Conservation (phyloP, 176 grass and related monocot genomes). For the Oryza longistaminata region DNA sequence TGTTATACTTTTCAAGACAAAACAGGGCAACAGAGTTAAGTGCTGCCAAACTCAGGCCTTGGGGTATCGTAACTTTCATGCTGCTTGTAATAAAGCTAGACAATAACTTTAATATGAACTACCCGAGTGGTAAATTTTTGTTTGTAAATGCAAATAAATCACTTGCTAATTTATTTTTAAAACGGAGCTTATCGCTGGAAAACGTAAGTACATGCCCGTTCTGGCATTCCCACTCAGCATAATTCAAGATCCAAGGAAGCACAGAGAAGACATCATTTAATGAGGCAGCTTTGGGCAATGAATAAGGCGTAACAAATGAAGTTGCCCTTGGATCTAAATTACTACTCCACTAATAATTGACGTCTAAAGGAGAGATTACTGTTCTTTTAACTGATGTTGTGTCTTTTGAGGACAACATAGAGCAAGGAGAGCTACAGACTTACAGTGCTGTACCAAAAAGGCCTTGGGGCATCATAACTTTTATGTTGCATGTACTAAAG, state of each 20-base stretch:
- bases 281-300: slow-evolving; percentile 16
- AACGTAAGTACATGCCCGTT: neutral
- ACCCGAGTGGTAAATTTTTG: neutral
- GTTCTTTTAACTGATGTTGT: neutral
- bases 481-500: neutral
- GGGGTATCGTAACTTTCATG: neutral
- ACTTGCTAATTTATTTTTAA: neutral
- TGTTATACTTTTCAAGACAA: neutral
- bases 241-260: slow-evolving; percentile 10
- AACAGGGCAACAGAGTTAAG: neutral
- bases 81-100: neutral
- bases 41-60: neutral
- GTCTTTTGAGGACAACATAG: neutral
- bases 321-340: neutral
- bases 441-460: neutral
- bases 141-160: neutral
- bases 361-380: neutral
- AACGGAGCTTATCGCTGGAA: neutral
- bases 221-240: neutral
- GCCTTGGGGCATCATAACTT: neutral
- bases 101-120: neutral
- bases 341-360: neutral
- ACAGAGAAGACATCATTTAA: slow-evolving; percentile 8
- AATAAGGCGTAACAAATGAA: slow-evolving; percentile 2
- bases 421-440: neutral